Evolutionary conservation across 2,329 filamentous ascomycete species (phyloP), one percentile per base, ranked within the genome.

Genomic region (Arthrinium puccinioides): DNA sequence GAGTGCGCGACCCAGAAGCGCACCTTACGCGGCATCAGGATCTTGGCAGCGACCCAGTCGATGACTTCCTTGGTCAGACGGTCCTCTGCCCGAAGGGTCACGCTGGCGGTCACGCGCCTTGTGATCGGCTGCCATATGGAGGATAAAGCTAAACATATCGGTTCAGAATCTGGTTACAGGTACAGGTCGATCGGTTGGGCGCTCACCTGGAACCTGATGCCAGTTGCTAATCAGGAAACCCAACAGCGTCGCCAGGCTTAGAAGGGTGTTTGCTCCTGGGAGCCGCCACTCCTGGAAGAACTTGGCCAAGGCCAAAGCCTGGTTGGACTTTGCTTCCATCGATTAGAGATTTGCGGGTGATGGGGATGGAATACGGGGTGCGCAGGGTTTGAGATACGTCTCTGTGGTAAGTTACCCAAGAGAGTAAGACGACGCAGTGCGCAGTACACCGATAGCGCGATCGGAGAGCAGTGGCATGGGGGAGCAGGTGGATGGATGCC

Each of bases 31-130:
- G 25, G 25, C 25, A 27, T 14, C 25, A 27, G 9, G 4, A 27
- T 14, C 13, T 27, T 11, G 13, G 25, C 25, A 11, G 15, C 25
- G 13, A 27, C 13, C 25, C 25, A 27, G 25, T 27, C 25, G 10
- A 11, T 11, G 13, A 27, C 25, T 14, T 27, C 25, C 25, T 27
- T 31, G 28, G 28, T 30, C 13, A 30, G 28, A 13, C 16, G n/a
- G 28, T 30, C 28, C 10, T 30, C 28, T 10, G 28, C 11, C n/a
- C 16, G 13, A 13, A 30, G 28, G 13, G 28, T 30, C 28, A 30
- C 28, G 28, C 28, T 30, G 28, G 28, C 28, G 28, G 28, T 30
- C n/a, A 30, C 14, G n/a, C 28, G 28, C 28, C 28, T n/a, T 16
- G 28, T 30, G 10, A 30, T n/a, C 28, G 28, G 28, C 28, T 30